A percentile compares a stretch with the other conserved stretches of the same genome.
Evolutionary conservation across 1,139 yeast genomes (phyloP).

Genomic region (Pneumocystis oryctolagi): DNA sequence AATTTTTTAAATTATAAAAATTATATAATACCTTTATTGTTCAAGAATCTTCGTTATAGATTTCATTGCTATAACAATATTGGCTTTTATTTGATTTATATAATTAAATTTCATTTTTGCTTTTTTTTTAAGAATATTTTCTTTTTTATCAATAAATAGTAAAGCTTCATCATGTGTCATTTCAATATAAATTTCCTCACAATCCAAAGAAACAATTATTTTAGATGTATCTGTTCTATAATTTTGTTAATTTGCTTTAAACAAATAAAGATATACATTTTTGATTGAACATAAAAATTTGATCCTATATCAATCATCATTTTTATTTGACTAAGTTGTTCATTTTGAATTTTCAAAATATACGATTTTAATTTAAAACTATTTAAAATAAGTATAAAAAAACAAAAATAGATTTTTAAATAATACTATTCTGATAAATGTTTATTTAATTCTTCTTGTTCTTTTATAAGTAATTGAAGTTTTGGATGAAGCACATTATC

Average conservation of each 20-base stretch:
- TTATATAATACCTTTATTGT: background rate
- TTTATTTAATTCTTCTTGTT: background rate
- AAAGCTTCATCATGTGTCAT: background rate
- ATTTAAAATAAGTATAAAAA: background rate
- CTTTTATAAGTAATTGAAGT: background rate
- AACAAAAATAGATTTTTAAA: background rate
- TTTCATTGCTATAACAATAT: background rate
- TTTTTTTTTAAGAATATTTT: background rate
- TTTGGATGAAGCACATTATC: background rate
- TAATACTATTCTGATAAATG: background rate
- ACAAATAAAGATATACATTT: background rate
- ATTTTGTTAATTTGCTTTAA: background rate
- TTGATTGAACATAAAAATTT: background rate
- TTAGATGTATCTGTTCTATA: background rate
- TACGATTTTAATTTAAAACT: background rate
- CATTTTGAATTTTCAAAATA: background rate
- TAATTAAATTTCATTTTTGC: background rate
- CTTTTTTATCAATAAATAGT: background rate
- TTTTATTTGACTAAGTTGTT: background rate
- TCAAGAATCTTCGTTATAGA: background rate
- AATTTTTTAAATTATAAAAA: background rate
- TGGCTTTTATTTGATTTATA: background rate
- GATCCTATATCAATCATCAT: background rate
- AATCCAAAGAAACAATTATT: background rate
- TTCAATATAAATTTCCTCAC: background rate